Conservation (phyloP, 164 flowering plant species). For the Berberis thunbergii region DNA sequence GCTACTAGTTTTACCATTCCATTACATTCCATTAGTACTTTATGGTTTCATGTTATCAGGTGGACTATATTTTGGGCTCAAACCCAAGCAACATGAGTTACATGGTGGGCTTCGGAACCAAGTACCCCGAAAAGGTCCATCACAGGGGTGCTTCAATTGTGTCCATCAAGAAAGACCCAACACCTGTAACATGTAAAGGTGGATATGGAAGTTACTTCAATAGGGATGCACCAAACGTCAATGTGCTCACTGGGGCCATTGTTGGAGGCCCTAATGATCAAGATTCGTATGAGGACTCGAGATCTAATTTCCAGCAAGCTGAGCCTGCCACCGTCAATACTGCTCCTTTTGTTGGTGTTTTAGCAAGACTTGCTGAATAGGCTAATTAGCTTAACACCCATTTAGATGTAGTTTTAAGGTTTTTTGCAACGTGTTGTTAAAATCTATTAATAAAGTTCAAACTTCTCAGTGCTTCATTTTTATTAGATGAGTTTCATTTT, state of each 20-base stretch:
- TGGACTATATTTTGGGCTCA: slow-evolving; percentile 50
- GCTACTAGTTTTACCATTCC: no score
- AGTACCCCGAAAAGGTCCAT: slow-evolving; percentile 40
- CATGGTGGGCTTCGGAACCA: slow-evolving; percentile 58
- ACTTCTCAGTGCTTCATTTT: no score
- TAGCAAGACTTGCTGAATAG: slow-evolving; percentile 18
- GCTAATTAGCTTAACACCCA: not conserved
- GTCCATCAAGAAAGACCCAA: slow-evolving; percentile 26
- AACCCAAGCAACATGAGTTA: slow-evolving; percentile 49
- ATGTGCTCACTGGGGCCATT: slow-evolving; percentile 44
- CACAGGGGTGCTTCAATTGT: slow-evolving; percentile 67
- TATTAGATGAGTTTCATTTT: no score
- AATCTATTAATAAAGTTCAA: no score
- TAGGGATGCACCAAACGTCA: slow-evolving; percentile 37
- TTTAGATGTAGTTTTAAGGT: no score
- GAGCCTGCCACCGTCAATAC: slow-evolving; percentile 19
- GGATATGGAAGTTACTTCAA: slow-evolving; percentile 45
- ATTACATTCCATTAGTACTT: not conserved
- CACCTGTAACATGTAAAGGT: slow-evolving; percentile 34
- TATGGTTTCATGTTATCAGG: slow-evolving; percentile 13
- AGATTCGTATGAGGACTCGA: slow-evolving; percentile 31
- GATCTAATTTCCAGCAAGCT: slow-evolving; percentile 13
- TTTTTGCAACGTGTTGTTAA: no score
- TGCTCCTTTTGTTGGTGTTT: slow-evolving; percentile 38
- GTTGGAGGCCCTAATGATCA: slow-evolving; percentile 54